Conservation (phyloP, 345 rosid species). For the Mangifera indica region DNA sequence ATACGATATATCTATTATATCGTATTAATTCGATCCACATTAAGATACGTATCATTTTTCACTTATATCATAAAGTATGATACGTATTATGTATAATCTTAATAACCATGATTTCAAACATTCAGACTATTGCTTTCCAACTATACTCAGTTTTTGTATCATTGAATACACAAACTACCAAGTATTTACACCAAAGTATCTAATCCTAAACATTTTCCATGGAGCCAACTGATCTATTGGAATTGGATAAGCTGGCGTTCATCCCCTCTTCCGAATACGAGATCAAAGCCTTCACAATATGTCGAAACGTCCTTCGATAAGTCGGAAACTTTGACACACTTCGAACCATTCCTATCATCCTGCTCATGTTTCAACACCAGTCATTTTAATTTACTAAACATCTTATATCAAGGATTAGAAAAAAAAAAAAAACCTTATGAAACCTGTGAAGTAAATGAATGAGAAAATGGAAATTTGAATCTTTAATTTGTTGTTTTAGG, state of each 20-base stretch:
- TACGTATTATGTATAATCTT: too few relatives aligned
- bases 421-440: not conserved
- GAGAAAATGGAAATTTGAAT: not conserved
- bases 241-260: constrained; percentile 29
- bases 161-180: not conserved
- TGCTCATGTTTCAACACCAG: constrained; percentile 9
- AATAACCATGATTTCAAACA: too few relatives aligned
- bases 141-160: not conserved
- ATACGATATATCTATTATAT: too few relatives aligned
- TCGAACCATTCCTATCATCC: constrained; percentile 72
- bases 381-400: not conserved
- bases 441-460: not conserved
- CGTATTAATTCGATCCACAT: too few relatives aligned
- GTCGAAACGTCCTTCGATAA: constrained; percentile 61
- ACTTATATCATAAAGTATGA: too few relatives aligned
- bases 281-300: constrained; percentile 60
- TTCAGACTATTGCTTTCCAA: not conserved
- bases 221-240: constrained; percentile 40
- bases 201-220: constrained; percentile 33
- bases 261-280: constrained; percentile 44
- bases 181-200: constrained; percentile 4
- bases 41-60: too few relatives aligned
- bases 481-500: not conserved
- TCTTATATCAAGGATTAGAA: not conserved
- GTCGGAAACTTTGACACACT: constrained; percentile 70